phyloP scores from a whole-genome alignment of 1,284 basidiomycete genomes.

The Anthracocystis panici-leucophaei region DNA sequence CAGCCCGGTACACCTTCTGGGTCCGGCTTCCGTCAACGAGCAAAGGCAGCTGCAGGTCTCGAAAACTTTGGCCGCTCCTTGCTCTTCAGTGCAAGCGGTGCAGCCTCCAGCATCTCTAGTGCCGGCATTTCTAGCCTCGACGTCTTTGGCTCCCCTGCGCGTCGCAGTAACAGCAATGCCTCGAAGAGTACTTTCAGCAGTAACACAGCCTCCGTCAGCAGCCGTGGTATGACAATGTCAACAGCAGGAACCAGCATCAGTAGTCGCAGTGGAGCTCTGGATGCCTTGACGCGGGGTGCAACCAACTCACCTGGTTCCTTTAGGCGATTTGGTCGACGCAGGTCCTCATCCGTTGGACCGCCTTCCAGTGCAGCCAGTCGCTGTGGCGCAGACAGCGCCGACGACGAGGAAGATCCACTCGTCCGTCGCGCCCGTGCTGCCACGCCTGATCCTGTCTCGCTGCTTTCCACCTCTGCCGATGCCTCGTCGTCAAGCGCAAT shows the following conservation, averaged over 20 bases:
- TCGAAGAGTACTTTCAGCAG: slow-evolving; percentile 55
- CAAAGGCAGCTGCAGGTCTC: slow-evolving; percentile 53
- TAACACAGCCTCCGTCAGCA: slow-evolving; percentile 42
- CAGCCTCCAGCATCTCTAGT: slow-evolving; percentile 42
- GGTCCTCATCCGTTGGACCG: slow-evolving; percentile 44
- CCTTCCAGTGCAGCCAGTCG: slow-evolving; percentile 24
- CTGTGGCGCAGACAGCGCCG: slow-evolving; percentile 25
- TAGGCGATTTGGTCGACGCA: slow-evolving; percentile 29
- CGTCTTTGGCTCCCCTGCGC: slow-evolving; percentile 55
- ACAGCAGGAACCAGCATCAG: slow-evolving; percentile 58
- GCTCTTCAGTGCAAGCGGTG: slow-evolving; percentile 48
- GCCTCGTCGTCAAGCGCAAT: slow-evolving; percentile 1
- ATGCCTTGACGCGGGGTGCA: slow-evolving; percentile 19
- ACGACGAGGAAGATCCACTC: slow-evolving; percentile 18
- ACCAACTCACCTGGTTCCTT: slow-evolving; percentile 35
- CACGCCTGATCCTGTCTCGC: slow-evolving; percentile 34
- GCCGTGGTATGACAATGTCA: slow-evolving; percentile 51
- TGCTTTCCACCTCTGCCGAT: slow-evolving; percentile 25
- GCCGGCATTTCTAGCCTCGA: slow-evolving; percentile 45
- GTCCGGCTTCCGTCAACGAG: slow-evolving; percentile 50
- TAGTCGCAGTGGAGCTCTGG: slow-evolving; percentile 44
- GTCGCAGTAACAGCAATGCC: slow-evolving; percentile 54
- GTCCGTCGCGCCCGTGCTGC: slow-evolving; percentile 20
- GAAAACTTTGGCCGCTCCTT: slow-evolving; percentile 56
- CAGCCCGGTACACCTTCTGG: slow-evolving; percentile 36